These are phyloP conservation scores for Chaetomium sp. DNA, from an alignment of 2,329 filamentous ascomycete species.

Conservation along the genomic window DNA sequence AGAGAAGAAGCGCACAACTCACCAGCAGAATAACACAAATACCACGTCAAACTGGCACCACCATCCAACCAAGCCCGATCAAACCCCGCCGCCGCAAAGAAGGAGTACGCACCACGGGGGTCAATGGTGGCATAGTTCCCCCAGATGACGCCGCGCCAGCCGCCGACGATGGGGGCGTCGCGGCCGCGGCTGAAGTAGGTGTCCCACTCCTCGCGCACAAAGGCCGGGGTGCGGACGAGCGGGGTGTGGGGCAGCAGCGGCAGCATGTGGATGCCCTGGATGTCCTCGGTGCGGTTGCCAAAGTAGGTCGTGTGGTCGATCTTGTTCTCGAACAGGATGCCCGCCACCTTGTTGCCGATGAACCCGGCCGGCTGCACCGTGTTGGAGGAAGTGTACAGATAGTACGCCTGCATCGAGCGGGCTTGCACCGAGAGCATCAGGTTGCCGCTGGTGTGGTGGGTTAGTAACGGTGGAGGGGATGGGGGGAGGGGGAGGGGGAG, in stretches of 20 bases:
- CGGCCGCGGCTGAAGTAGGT: constrained; percentile 72
- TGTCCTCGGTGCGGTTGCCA: constrained; percentile 69
- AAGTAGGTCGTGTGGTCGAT: constrained; percentile 93
- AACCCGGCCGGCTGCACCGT: constrained; percentile 72
- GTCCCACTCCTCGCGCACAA: constrained; percentile 83
- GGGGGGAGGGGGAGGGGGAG: neutral
- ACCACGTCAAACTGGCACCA: constrained; percentile 83
- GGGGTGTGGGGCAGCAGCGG: constrained; percentile 70
- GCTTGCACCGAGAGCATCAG: constrained; percentile 80
- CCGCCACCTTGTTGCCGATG: constrained; percentile 73
- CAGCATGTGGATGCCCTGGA: constrained; percentile 82
- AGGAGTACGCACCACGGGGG: constrained; percentile 68
- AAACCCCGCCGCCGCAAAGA: constrained; percentile 70
- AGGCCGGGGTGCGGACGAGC: constrained; percentile 65
- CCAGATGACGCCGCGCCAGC: constrained; percentile 85
- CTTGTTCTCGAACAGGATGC: constrained; percentile 90
- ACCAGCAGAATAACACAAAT: constrained; percentile 77
- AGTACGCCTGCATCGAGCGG: constrained; percentile 76
- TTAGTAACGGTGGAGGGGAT: neutral
- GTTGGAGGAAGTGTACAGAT: constrained; percentile 74
- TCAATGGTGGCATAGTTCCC: constrained; percentile 81
- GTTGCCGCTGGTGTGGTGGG: constrained; percentile 57
- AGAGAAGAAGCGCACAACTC: constrained; percentile 41
- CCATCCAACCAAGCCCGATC: constrained; percentile 73
- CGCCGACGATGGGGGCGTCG: constrained; percentile 65